Evolutionary conservation across 768 basidiomycete species (phyloP).

Genomic region (Glaciozyma martinii): DNA sequence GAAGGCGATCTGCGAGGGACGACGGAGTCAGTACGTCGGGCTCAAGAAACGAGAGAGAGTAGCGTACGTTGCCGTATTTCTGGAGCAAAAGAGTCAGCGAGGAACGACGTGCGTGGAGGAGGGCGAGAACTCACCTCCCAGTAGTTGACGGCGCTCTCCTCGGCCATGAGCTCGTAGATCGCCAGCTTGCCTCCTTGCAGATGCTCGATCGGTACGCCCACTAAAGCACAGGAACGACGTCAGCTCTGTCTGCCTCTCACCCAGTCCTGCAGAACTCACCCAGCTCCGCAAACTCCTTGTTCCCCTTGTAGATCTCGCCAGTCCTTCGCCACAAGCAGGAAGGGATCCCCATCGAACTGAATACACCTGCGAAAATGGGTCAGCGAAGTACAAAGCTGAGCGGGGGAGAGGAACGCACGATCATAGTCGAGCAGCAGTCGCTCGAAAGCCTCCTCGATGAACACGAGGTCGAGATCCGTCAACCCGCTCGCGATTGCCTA

Average conservation of each 20-base stretch:
- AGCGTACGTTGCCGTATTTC: constrained; percentile 68
- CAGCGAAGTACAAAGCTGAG: neutral
- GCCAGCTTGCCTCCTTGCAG: constrained; percentile 89
- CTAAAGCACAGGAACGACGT: neutral
- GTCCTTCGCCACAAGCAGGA: constrained; percentile 94
- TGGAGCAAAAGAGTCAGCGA: constrained; percentile 37
- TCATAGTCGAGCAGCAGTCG: constrained; percentile 90
- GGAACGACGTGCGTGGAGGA: neutral
- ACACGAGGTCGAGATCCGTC: constrained; percentile 81
- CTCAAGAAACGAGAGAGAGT: neutral
- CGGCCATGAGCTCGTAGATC: constrained; percentile 97
- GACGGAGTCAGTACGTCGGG: constrained; percentile 38
- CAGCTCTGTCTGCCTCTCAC: neutral
- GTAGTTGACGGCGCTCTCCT: constrained; percentile 91
- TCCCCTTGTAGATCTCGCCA: constrained; percentile 97
- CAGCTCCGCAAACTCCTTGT: constrained; percentile 86
- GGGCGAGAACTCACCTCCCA: constrained; percentile 53
- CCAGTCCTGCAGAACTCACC: too few species aligned
- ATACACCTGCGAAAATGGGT: constrained; percentile 41
- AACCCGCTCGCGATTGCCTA: constrained; percentile 63
- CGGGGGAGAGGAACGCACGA: constrained; percentile 43
- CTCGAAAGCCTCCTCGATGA: constrained; percentile 97
- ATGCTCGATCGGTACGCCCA: constrained; percentile 71
- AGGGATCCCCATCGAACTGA: constrained; percentile 91
- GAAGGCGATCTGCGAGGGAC: constrained; percentile 61